Percentiles rank a stretch among this genome's conserved stretches.
These are phyloP conservation scores for Sugiyamaella xylanicola DNA, from an alignment of 1,139 yeast genomes.

Conservation along the genomic window DNA sequence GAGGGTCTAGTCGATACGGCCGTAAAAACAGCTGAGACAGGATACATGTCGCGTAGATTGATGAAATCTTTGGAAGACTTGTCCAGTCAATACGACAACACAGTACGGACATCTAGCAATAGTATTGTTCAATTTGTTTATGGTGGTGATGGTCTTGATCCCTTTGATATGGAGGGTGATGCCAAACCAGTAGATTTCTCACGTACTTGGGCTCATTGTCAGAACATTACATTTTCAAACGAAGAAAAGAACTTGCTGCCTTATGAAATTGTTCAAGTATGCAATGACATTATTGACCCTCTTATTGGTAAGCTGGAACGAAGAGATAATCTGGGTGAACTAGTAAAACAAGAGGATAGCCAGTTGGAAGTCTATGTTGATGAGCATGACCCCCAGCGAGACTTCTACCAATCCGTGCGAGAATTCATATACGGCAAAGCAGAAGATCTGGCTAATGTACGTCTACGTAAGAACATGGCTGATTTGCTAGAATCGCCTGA, in stretches of 20 bases:
- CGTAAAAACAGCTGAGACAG: slow-evolving; percentile 98
- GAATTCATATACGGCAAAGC: slow-evolving; percentile 64
- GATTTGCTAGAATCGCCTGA: slow-evolving; percentile 50
- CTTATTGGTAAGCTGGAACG: slow-evolving; percentile 62
- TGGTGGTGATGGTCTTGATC: slow-evolving; percentile 99
- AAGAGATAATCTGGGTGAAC: slow-evolving; percentile 68
- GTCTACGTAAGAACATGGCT: slow-evolving; percentile 57
- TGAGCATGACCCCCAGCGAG: slow-evolving; percentile 83
- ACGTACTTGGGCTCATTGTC: slow-evolving; percentile 94
- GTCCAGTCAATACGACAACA: slow-evolving; percentile 88
- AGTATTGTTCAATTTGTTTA: slow-evolving; percentile 97
- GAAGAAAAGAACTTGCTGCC: slow-evolving; percentile 67
- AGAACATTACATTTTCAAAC: slow-evolving; percentile 64
- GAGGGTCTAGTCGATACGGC: slow-evolving; percentile 99
- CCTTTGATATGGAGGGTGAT: slow-evolving; percentile 98
- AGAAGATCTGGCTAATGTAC: slow-evolving; percentile 53
- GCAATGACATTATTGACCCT: slow-evolving; percentile 60
- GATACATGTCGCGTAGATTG: slow-evolving; percentile 97
- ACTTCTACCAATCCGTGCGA: slow-evolving; percentile 72
- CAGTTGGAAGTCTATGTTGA: slow-evolving; percentile 53
- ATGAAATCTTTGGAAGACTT: slow-evolving; percentile 98
- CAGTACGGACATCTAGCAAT: slow-evolving; percentile 92
- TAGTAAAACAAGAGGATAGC: slow-evolving; percentile 48
- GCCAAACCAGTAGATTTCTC: slow-evolving; percentile 92
- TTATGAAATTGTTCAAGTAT: slow-evolving; percentile 60